Evolutionary conservation across 805 yeast species (phyloP).

Genomic region (Candida ficus): DNA sequence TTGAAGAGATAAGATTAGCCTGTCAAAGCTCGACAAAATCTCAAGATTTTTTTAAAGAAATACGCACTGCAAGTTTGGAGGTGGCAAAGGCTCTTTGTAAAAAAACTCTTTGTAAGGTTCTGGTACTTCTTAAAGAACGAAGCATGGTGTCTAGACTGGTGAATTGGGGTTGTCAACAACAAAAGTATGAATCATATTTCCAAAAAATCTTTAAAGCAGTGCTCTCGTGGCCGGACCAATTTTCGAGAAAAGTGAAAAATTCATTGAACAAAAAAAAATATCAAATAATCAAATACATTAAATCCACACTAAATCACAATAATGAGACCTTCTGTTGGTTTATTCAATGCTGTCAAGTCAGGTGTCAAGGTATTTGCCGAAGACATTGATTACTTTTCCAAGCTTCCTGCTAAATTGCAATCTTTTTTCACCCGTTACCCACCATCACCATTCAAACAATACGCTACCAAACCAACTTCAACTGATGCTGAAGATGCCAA

Average conservation of each 20-base stretch:
- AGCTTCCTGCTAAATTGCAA: slow-evolving; percentile 66
- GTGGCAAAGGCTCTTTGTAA: slow-evolving; percentile 8
- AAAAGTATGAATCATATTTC: no score
- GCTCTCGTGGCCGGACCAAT: slow-evolving; percentile 2
- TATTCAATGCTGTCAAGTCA: slow-evolving; percentile 15
- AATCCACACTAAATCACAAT: no score
- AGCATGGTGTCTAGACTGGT: no score
- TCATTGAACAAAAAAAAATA: neutral
- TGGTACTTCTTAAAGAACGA: slow-evolving; percentile 1
- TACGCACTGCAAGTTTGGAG: neutral
- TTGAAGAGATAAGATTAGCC: neutral
- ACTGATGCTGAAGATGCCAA: slow-evolving; percentile 69
- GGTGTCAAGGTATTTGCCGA: slow-evolving; percentile 25
- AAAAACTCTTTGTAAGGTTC: slow-evolving; percentile 1
- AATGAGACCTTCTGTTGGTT: slow-evolving; percentile 24
- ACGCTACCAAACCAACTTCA: slow-evolving; percentile 58
- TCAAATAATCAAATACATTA: no score
- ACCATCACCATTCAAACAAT: slow-evolving; percentile 70
- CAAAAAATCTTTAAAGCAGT: no score
- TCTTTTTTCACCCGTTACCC: slow-evolving; percentile 79
- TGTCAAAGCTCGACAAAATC: no score
- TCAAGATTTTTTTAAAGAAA: no score
- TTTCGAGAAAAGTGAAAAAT: neutral
- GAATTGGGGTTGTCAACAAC: no score
- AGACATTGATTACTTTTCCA: slow-evolving; percentile 39